Conservation (phyloP, 164 flowering plant genomes). For the Houttuynia cordata region DNA sequence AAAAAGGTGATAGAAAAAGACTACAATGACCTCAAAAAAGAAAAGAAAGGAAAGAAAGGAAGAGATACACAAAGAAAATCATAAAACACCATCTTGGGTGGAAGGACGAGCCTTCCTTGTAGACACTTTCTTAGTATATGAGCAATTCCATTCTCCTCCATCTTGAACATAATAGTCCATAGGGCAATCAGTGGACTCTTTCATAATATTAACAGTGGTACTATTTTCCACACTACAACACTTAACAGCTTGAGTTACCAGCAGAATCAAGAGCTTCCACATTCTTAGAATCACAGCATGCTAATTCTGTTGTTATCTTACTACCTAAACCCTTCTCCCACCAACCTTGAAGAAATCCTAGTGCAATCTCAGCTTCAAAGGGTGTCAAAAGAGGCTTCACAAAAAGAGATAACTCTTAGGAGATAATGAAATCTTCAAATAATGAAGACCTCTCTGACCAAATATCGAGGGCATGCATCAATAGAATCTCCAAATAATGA, state of each 20-base stretch:
- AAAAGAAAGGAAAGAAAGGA: too few species aligned
- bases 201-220: constrained; percentile 9
- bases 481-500: constrained; percentile 73
- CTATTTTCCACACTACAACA: constrained; percentile 8
- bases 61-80: too few species aligned
- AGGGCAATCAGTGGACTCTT: constrained; percentile 46
- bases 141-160: constrained; percentile 92
- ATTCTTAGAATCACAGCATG: neutral
- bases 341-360: constrained; percentile 74
- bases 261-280: constrained; percentile 5
- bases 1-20: too few species aligned
- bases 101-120: constrained; percentile 25
- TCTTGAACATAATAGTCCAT: constrained; percentile 98
- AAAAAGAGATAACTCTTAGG: too few species aligned
- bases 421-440: too few species aligned
- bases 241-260: constrained; percentile 22
- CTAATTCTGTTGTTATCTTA: neutral
- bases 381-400: constrained; percentile 70
- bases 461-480: constrained; percentile 87
- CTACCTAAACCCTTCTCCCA: constrained; percentile 50
- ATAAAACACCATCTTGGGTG: constrained; percentile 1
- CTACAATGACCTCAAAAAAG: too few species aligned
- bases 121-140: constrained; percentile 42
- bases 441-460: too few species aligned
- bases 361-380: constrained; percentile 91